Evolutionary conservation across 164 flowering plant genomes (phyloP), one percentile per base, ranked within the genome.

Genomic region (Taxillus chinensis): DNA sequence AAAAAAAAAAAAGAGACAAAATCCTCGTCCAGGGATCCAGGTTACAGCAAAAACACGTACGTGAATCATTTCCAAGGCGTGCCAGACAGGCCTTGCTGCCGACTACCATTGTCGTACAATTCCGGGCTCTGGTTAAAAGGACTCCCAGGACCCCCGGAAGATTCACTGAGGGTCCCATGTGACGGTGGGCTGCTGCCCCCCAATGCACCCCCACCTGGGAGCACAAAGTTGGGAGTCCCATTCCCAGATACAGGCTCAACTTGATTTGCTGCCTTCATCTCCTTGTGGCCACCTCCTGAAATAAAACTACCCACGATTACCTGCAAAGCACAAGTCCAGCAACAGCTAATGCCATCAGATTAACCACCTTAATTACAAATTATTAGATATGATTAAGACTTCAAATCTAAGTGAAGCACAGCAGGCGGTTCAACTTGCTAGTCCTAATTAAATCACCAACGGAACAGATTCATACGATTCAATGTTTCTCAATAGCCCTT

Each of bases 111-210:
- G 48, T 77, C 79, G 82, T 76, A 82, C 15, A 79, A 75, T 27
- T 81, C 85, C 0, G 80, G 64, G 74, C 83, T 84, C 56, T 80
- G 90, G 77, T 91, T 83, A 61, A 77, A 79, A 4, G 97, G 97
- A 64, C 97, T 91, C 5, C 85, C 88, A 11, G 86, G 79, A 12
- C 93, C 90, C 45, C 90, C 97, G n/a, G 97, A 91, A 2, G 96
- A 91, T 64, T 83, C 95, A 57, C 93, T 86, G 41, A 77, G 71
- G 37, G 89, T 82, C 60, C 95, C 97, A 5, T 77, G 80, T 3
- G 92, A 85, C 1, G 79, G 85, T 39, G 96, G 85, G 73, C 93
- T 86, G 68, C 82, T 74, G 5, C 81, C 59, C 3, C 86, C 85
- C 0, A 78, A 64, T 27, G 71, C 52, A 57, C 75, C 83, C 55